Evolutionary conservation across 1,284 basidiomycete species (phyloP).

Genomic region (Mycena citricolor): DNA sequence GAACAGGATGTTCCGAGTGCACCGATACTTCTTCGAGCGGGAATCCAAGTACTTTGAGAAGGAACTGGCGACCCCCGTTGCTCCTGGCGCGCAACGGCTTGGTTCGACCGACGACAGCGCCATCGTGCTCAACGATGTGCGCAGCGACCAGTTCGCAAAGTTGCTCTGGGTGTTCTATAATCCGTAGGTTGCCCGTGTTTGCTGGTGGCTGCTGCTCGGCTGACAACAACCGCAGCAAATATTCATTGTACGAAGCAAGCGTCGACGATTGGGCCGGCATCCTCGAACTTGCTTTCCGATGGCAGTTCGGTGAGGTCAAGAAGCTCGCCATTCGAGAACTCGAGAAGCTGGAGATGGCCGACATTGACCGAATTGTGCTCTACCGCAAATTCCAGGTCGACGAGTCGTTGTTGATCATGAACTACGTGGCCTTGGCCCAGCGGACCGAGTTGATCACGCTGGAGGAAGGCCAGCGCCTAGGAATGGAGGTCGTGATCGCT

Average conservation of each 20-base stretch:
- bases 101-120: constrained; percentile 49
- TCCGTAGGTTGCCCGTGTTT: constrained; percentile 42
- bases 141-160: constrained; percentile 49
- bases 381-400: constrained; percentile 58
- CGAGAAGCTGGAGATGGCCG: constrained; percentile 45
- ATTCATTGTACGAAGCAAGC: constrained; percentile 55
- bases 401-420: constrained; percentile 49
- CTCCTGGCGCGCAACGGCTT: constrained; percentile 43
- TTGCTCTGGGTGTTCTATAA: constrained; percentile 75
- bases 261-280: constrained; percentile 60
- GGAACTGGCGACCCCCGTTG: constrained; percentile 42
- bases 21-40: constrained; percentile 63
- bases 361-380: constrained; percentile 57
- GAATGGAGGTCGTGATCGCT: constrained; percentile 57
- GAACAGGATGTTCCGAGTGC: constrained; percentile 51
- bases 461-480: constrained; percentile 55
- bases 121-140: constrained; percentile 50
- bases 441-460: constrained; percentile 56
- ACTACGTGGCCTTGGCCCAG: constrained; percentile 55
- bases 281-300: constrained; percentile 55
- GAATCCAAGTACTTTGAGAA: constrained; percentile 56
- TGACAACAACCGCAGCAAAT: constrained; percentile 34
- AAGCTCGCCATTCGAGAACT: constrained; percentile 60
- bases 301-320: constrained; percentile 62
- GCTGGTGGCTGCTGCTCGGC: not conserved